Conservation (phyloP, 305 asterid species). For the Rubia occidens region DNA sequence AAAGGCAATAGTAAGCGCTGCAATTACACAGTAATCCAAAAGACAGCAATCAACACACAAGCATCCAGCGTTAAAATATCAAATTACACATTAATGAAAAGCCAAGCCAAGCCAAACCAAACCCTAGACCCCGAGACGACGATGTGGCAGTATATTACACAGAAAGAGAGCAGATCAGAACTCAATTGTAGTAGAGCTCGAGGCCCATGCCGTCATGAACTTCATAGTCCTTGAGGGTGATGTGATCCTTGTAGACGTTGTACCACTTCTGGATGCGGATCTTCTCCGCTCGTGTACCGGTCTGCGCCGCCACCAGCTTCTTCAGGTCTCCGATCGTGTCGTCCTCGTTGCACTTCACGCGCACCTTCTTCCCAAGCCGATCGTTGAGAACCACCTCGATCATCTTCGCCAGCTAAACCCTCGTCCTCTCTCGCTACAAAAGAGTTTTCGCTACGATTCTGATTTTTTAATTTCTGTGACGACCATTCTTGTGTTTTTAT, state of each 20-base stretch:
- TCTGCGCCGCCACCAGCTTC: constrained; percentile 94
- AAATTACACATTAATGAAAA: not conserved
- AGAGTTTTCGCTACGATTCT: too few species aligned
- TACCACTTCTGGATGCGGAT: constrained; percentile 91
- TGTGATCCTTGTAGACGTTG: constrained; percentile 79
- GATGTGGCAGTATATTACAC: not conserved
- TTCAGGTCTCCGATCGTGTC: constrained; percentile 84
- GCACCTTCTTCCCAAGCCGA: constrained; percentile 88
- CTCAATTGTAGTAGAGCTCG: constrained; percentile 43
- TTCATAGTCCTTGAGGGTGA: constrained; percentile 84
- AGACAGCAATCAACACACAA: not conserved
- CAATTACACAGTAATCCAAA: not conserved
- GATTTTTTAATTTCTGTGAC: not conserved
- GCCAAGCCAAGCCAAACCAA: not conserved
- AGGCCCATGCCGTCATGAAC: constrained; percentile 64
- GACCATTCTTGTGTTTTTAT: not conserved
- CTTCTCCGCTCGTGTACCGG: constrained; percentile 79
- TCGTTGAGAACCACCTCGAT: constrained; percentile 90
- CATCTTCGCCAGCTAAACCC: constrained; percentile 32
- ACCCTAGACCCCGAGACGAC: not conserved
- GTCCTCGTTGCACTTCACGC: constrained; percentile 90
- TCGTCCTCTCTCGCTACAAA: not conserved
- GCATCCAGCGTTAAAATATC: not conserved
- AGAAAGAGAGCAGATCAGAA: not conserved
- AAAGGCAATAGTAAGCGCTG: not conserved